Conservation (phyloP, 2,329 filamentous ascomycete species). For the Penicillium concentricum region DNA sequence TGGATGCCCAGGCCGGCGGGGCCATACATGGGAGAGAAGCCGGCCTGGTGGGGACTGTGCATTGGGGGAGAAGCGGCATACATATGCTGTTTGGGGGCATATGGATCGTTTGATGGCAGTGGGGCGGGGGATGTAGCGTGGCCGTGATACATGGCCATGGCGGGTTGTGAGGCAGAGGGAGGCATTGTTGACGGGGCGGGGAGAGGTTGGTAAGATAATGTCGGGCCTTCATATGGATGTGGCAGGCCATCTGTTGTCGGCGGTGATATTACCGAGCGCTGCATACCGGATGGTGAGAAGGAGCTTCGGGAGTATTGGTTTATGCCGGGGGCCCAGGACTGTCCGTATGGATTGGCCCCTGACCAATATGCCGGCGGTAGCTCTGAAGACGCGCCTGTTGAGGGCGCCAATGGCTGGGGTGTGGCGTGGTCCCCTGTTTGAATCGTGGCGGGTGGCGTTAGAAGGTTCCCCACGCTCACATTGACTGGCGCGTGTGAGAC, state of each 20-base stretch:
- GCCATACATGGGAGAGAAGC: conserved; percentile 38
- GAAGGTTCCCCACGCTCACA: conserved; percentile 59
- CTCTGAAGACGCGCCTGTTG: conserved; percentile 38
- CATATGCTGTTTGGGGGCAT: conserved; percentile 52
- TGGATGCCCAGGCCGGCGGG: conserved; percentile 43
- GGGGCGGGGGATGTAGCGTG: conserved; percentile 50
- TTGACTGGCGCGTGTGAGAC: conserved; percentile 46
- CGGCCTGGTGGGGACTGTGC: conserved; percentile 51
- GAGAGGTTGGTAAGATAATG: conserved; percentile 57
- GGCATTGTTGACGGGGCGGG: conserved; percentile 51
- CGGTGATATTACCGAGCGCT: conserved; percentile 58
- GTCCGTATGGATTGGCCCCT: conserved; percentile 57
- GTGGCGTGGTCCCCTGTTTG: conserved; percentile 48
- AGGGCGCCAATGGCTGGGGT: conserved; percentile 55
- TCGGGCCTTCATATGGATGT: conserved; percentile 66
- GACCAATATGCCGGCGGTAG: conserved; percentile 60
- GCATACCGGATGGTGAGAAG: conserved; percentile 59
- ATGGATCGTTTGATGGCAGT: conserved; percentile 60
- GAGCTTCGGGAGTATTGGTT: conserved; percentile 49
- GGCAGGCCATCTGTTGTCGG: conserved; percentile 62
- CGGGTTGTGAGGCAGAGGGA: conserved; percentile 38
- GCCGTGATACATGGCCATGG: conserved; percentile 41
- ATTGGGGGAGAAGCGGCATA: conserved; percentile 42
- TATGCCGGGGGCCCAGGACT: conserved; percentile 45
- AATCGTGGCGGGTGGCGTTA: conserved; percentile 61